Base-by-base conservation (phyloP, 371 early-diverging fungal genomes). In the Apophysomyces sp. region DNA sequence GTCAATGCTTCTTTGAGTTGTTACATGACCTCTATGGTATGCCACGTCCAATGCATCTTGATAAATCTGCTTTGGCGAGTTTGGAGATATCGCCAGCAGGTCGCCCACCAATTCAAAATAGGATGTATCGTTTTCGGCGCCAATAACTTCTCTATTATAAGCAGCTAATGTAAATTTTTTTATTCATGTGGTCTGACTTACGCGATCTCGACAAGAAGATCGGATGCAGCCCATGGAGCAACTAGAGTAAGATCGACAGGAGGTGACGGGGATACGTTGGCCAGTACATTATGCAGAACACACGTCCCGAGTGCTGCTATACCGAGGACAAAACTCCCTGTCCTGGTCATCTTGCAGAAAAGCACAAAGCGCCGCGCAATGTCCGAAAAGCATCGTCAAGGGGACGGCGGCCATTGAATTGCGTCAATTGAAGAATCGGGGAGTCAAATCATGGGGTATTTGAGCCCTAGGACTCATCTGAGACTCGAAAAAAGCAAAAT, bases 171-270 rank as follows among this genome's bases (percentile, higher is more conserved):
- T 9, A 9, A 9, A 18, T 24, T 8, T 21, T 9, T 21, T n/a
- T 16, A 4, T 30, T 56, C 49, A 34, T n/a, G 32, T 7, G 36
- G 9, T 12, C 29, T 24, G 9, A 53, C 77, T 71, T 88, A 88
- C 89, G 88, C 61, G 59, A 87, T 77, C 74, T 89, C 88, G 26
- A 88, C 73, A 1, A 83, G 39, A 24, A 86, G 66, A 58, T 82
- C 70, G 16, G 88, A 81, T 16, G 85, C 78, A 15, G 66, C 55
- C 89, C 89, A 89, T 29, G 86, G 78, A 2, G 89, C 75, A 36
- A 78, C 71, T 18, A 89, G 65, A 13, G 78, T 76, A 8, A 76
- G 68, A 41, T 83, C 78, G 36, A 89, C 83, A 29, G 86, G 78
- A 3, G 87, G 86, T 5, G 85, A 55, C 12, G 55, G 31, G 4